Evolutionary conservation across 495 filamentous ascomycete species (phyloP).

Genomic region (Rostrohypoxylon terebratum): DNA sequence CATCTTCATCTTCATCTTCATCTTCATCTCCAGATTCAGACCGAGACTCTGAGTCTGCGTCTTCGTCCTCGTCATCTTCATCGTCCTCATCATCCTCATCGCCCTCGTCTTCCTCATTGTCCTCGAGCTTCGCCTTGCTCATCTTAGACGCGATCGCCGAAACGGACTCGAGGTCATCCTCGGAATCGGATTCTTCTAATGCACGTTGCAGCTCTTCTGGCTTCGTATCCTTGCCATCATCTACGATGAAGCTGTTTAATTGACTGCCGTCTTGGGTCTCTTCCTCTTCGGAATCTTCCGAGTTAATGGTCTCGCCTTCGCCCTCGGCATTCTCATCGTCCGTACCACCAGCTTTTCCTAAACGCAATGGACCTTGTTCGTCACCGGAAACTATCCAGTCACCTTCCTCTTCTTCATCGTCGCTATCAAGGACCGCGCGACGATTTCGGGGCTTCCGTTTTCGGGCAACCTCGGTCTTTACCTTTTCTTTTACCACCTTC

Average conservation of each 20-base stretch:
- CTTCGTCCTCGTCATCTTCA: constrained; percentile 45
- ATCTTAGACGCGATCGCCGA: constrained; percentile 53
- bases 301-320: constrained; percentile 79
- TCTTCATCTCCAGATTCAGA: constrained; percentile 51
- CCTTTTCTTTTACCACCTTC: constrained; percentile 60
- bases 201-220: constrained; percentile 41
- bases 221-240: constrained; percentile 53
- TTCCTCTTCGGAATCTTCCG: constrained; percentile 67
- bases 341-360: constrained; percentile 82
- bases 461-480: constrained; percentile 53
- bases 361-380: constrained; percentile 64
- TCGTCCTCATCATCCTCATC: constrained; percentile 35
- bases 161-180: constrained; percentile 56
- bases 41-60: constrained; percentile 51
- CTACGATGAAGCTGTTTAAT: constrained; percentile 59
- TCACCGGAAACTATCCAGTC: constrained; percentile 80
- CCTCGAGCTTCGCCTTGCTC: constrained; percentile 39
- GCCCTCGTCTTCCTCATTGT: constrained; percentile 30
- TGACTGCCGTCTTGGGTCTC: constrained; percentile 61
- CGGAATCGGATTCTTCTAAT: constrained; percentile 49
- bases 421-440: constrained; percentile 69
- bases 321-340: constrained; percentile 91
- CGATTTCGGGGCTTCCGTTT: constrained; percentile 64
- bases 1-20: constrained; percentile 45
- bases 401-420: constrained; percentile 76